phyloP scores from a whole-genome alignment of 2,329 filamentous ascomycete genomes.

The Aureobasidium subglaciale region DNA sequence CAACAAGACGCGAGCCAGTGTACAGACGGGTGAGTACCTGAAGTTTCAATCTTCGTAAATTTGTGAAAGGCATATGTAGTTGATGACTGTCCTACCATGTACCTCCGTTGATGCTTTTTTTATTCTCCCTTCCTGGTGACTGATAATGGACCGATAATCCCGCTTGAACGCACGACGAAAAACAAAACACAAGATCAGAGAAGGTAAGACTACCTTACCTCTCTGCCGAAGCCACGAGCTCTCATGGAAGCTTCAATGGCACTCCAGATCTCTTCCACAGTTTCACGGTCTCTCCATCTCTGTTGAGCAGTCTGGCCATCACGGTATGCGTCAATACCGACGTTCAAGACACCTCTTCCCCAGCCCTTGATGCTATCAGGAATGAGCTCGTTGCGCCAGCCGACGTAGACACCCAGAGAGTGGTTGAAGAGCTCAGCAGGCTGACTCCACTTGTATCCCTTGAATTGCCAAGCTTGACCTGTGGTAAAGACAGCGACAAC shows the following conservation, averaged over 20 bases:
- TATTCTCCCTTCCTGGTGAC: not conserved
- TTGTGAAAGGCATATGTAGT: not conserved
- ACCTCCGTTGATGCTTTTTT: not conserved
- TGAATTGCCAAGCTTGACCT: conserved; percentile 97
- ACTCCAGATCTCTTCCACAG: conserved; percentile 89
- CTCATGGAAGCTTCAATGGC: conserved; percentile 83
- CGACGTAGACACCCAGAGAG: conserved; percentile 79
- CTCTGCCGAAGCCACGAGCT: conserved; percentile 39
- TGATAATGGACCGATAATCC: not conserved
- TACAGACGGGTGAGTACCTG: not conserved
- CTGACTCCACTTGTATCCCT: conserved; percentile 91
- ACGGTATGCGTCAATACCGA: conserved; percentile 78
- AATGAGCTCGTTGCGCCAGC: conserved; percentile 77
- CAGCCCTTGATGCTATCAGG: conserved; percentile 74
- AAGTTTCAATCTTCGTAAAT: not conserved
- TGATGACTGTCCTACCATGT: not conserved
- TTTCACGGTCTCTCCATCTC: conserved; percentile 81
- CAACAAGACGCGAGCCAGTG: not conserved
- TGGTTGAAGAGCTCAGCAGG: conserved; percentile 85
- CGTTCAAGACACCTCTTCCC: conserved; percentile 75
- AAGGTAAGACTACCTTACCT: not conserved
- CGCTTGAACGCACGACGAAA: conserved; percentile 12
- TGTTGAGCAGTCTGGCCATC: conserved; percentile 37
- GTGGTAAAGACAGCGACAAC: conserved; percentile 97
- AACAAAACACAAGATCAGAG: not conserved